phyloP scores from a whole-genome alignment of 108 stramenopile genomes.

The Nitzschia sp. region DNA sequence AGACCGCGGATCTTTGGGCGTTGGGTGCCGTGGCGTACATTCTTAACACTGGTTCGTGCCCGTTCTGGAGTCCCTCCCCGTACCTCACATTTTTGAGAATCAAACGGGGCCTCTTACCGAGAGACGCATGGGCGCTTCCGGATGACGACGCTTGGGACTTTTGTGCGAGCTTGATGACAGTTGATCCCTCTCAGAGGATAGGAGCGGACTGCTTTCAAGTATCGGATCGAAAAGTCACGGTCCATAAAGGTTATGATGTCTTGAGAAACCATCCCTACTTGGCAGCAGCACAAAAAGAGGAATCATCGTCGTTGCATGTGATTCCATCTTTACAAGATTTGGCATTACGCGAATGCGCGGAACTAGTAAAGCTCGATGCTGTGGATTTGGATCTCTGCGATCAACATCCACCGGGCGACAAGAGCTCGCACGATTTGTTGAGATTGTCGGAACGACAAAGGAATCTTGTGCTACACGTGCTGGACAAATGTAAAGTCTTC shows the following conservation, averaged over 20 bases:
- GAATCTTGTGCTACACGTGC: constrained; percentile 67
- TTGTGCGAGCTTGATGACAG: constrained; percentile 56
- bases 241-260: constrained; percentile 27
- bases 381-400: constrained; percentile 66
- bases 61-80: constrained; percentile 84
- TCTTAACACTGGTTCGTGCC: constrained; percentile 70
- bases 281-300: constrained; percentile 1
- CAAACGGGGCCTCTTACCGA: constrained; percentile 50
- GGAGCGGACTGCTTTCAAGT: constrained; percentile 73
- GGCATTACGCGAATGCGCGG: constrained; percentile 73
- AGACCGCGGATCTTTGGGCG: constrained; percentile 84
- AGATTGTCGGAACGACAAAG: constrained; percentile 57
- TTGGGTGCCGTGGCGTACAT: constrained; percentile 78
- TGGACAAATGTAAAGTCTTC: constrained; percentile 69
- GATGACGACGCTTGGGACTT: constrained; percentile 85
- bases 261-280: constrained; percentile 32
- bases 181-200: constrained; percentile 64
- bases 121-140: constrained; percentile 51
- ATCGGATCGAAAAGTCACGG: constrained; percentile 14
- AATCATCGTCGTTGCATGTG: constrained; percentile 17
- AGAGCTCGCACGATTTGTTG: constrained; percentile 58
- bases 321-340: constrained; percentile 81
- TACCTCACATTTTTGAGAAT: constrained; percentile 89
- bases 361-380: constrained; percentile 60
- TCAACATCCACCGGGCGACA: constrained; percentile 76